Evolutionary conservation across 1,139 yeast genomes (phyloP).

Genomic region (Sugiyamaella grinbergsii): DNA sequence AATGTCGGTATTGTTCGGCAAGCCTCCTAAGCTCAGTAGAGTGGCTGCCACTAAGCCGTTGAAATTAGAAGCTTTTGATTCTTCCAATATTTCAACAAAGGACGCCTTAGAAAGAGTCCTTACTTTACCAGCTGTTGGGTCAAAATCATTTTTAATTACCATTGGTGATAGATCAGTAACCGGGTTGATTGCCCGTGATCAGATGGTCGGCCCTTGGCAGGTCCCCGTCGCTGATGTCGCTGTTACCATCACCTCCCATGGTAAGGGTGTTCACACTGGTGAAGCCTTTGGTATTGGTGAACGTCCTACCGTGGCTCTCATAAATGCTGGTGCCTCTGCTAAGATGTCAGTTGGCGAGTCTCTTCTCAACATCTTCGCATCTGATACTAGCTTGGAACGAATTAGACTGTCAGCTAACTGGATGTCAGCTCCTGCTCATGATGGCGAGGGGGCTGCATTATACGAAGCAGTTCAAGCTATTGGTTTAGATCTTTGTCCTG

Average conservation of each 20-base stretch:
- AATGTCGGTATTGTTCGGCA: slow-evolving; percentile 95
- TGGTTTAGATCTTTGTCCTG: slow-evolving; percentile 93
- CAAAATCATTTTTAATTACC: slow-evolving; percentile 91
- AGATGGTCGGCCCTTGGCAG: slow-evolving; percentile 99
- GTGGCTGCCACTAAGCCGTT: slow-evolving; percentile 67
- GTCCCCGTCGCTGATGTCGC: slow-evolving; percentile 99
- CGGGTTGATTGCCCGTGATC: slow-evolving; percentile 96
- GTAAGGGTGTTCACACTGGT: slow-evolving; percentile 77
- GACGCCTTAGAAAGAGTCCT: slow-evolving; percentile 83
- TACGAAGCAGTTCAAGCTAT: slow-evolving; percentile 98
- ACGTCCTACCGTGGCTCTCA: slow-evolving; percentile 86
- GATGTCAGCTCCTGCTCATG: slow-evolving; percentile 98
- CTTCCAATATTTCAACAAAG: slow-evolving; percentile 34
- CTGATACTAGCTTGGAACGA: slow-evolving; percentile 75
- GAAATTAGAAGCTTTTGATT: slow-evolving; percentile 54
- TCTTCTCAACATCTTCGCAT: slow-evolving; percentile 82
- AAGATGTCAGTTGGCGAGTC: slow-evolving; percentile 97
- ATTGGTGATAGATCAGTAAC: slow-evolving; percentile 98
- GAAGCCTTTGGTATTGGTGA: slow-evolving; percentile 99
- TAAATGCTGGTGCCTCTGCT: slow-evolving; percentile 94
- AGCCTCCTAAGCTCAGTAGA: slow-evolving; percentile 94
- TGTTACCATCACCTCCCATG: slow-evolving; percentile 89
- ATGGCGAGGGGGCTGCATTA: slow-evolving; percentile 92
- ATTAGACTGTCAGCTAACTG: slow-evolving; percentile 95
- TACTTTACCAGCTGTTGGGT: slow-evolving; percentile 91